A percentile compares a stretch with the other conserved stretches of the same genome.
These are phyloP conservation scores for Vaccinium vitisidaea DNA, from an alignment of 148 eudicot species.

Conservation along the genomic window DNA sequence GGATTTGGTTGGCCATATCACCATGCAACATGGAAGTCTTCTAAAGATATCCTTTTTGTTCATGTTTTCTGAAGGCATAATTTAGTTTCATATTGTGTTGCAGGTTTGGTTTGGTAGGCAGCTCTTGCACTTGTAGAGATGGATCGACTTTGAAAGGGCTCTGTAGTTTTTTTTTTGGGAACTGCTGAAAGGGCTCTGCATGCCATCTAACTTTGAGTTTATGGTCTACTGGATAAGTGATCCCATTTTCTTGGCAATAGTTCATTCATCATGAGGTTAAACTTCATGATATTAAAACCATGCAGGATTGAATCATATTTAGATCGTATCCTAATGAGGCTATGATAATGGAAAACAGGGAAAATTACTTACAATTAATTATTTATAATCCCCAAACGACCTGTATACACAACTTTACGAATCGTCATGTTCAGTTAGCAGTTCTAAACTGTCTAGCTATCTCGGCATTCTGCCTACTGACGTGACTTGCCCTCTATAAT, in stretches of 20 bases:
- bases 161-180: not conserved
- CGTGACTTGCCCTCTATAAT: no score
- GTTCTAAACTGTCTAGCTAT: not conserved
- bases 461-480: not conserved
- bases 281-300: not conserved
- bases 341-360: not conserved
- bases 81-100: not conserved
- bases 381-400: not conserved
- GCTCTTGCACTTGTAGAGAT: not conserved
- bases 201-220: not conserved
- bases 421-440: not conserved
- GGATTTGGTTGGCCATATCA: constrained; percentile 81
- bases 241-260: not conserved
- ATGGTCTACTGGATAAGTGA: not conserved
- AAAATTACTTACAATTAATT: not conserved
- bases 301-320: not conserved
- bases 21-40: constrained; percentile 79
- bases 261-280: not conserved
- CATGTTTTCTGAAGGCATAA: not conserved
- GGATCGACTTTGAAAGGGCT: not conserved
- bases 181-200: not conserved
- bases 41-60: constrained; percentile 83
- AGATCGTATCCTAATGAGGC: not conserved
- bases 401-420: not conserved
- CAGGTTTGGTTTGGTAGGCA: not conserved